Evolutionary conservation across 139 green algal genomes (phyloP).

Genomic region (Closterium sp.): DNA sequence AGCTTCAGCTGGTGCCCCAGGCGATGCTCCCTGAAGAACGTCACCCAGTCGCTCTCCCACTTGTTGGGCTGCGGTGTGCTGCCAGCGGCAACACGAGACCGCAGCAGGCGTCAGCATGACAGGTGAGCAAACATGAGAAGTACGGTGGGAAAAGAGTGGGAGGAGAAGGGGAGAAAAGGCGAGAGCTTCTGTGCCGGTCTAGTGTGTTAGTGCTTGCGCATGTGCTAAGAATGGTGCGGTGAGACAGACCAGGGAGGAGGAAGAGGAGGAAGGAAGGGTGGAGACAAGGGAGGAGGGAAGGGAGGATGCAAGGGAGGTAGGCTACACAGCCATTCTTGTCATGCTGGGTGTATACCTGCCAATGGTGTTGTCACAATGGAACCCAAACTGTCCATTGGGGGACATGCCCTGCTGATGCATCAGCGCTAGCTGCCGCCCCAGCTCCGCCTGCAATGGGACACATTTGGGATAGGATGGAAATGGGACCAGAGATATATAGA

Average conservation of each 20-base stretch:
- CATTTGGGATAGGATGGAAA: background rate
- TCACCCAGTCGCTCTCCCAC: conserved; percentile 79
- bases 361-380: conserved; percentile 95
- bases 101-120: background rate
- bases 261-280: background rate
- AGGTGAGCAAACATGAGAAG: background rate
- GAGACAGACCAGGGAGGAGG: no score
- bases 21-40: conserved; percentile 46
- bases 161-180: no score
- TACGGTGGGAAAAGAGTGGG: background rate
- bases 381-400: conserved; percentile 64
- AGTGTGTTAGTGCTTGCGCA: no score
- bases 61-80: conserved; percentile 89
- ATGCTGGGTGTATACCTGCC: conserved; percentile 41
- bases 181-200: no score
- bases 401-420: conserved; percentile 75
- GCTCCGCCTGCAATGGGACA: conserved; percentile 50
- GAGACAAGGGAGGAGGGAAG: background rate
- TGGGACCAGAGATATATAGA: background rate
- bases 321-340: no score
- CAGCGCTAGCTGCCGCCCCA: conserved; percentile 73
- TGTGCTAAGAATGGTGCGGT: no score
- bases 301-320: background rate
- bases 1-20: conserved; percentile 44
- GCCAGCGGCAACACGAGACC: background rate